Percentiles rank a stretch among this genome's conserved stretches.
These are phyloP conservation scores for Ascochyta viciae-villosae DNA, from an alignment of 2,329 filamentous ascomycete species.

Conservation along the genomic window DNA sequence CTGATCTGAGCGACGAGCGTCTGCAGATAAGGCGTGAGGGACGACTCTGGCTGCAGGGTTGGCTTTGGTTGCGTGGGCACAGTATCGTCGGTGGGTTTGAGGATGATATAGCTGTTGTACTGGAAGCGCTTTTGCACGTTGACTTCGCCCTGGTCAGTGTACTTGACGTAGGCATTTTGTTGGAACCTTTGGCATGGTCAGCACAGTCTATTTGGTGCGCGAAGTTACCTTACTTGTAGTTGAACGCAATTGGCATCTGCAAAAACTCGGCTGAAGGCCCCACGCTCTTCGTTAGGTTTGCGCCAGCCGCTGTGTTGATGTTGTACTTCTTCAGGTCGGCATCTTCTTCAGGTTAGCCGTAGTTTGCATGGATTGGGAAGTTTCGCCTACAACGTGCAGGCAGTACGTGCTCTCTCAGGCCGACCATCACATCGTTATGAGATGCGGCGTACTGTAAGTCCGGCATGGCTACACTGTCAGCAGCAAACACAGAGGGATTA, in stretches of 20 bases:
- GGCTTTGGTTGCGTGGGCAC: slow-evolving; percentile 68
- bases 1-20: slow-evolving; percentile 70
- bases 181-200: slow-evolving; percentile 66
- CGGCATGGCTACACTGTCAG: slow-evolving; percentile 64
- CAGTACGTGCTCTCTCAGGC: slow-evolving; percentile 74
- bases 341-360: slow-evolving; percentile 47
- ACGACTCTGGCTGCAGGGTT: slow-evolving; percentile 59
- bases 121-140: slow-evolving; percentile 39
- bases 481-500: neutral
- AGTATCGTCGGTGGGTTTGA: slow-evolving; percentile 66
- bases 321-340: slow-evolving; percentile 69
- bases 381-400: slow-evolving; percentile 69
- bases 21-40: slow-evolving; percentile 64
- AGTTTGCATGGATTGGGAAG: neutral
- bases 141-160: slow-evolving; percentile 51
- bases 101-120: slow-evolving; percentile 54
- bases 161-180: slow-evolving; percentile 81
- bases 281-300: slow-evolving; percentile 72
- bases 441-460: slow-evolving; percentile 85
- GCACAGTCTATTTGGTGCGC: neutral
- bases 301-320: slow-evolving; percentile 42
- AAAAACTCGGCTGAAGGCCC: slow-evolving; percentile 82
- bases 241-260: slow-evolving; percentile 75
- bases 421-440: slow-evolving; percentile 71
- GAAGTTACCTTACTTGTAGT: slow-evolving; percentile 54